Evolutionary conservation across 345 rosid species (phyloP), one percentile per base, ranked within the genome.

Genomic region (Populus euphratica): DNA sequence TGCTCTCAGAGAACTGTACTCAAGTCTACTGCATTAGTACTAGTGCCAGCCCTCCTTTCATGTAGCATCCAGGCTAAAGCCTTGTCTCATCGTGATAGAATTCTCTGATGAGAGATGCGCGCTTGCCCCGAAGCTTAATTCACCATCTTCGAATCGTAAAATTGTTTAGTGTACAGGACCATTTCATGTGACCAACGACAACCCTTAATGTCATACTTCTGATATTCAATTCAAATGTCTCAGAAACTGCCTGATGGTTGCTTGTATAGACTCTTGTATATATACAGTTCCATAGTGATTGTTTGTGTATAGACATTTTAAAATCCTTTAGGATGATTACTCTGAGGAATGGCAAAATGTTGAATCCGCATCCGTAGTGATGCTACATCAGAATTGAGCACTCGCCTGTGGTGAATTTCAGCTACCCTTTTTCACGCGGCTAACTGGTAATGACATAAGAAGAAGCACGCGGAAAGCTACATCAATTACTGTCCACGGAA

Each of bases 1-100:
- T 52, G 89, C 97, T 12, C 93, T 96, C 44, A 76, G 78, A 39
- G 90, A 86, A 21, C 97, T 96, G 50, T 91, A 89, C 82, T 84
- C 87, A 23, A 82, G 64, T 65, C 72, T 75, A 23, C 56, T 25
- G 67, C n/a, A 29, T 49, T 77, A 77, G 78, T 35, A 5, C 65
- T 39, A 7, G 9, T 17, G 23, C 67, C 18, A 5, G 6, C 4
- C 29, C 12, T 43, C 69, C n/a, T 18, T 33, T 20, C 49, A n/a
- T 61, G 59, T 77, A 59, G 54, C 23, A 49, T 54, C 47, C 35
- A 33, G 35, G 35, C 35, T 33, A 38, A 77, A 38, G 59, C 9
- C 17, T 31, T 6, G 33, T n/a, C 16, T 27, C 44, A 6, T 23
- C 23, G 12, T 6, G 4, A 16, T 33, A 35, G 38, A 3, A 9